Base-by-base conservation (phyloP, 2,329 filamentous ascomycete species). In the Exophiala lecanii-corni region DNA sequence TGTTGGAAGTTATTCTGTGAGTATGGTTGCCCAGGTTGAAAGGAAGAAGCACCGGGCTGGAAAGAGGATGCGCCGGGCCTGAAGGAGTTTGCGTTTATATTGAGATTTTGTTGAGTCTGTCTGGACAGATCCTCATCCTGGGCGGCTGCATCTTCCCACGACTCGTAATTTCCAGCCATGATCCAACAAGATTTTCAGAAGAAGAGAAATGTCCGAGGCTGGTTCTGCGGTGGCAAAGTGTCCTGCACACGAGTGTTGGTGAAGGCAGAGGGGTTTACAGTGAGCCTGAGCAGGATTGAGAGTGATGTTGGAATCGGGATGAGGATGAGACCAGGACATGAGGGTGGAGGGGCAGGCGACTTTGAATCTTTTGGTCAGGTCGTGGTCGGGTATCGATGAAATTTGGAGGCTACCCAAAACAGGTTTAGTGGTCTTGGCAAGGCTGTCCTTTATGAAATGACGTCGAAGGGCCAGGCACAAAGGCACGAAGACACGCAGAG, bases 141-240 rank as follows among this genome's bases (percentile, higher is more conserved):
- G 51, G 79, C 81, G 42, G 82, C 74, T 59, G 82, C 81, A 60
- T 89, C 86, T 71, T 97, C 89, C 86, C 92, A 97, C 51, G 89
- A 95, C 67, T 94, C 89, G 60, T 88, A 85, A 26, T 56, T 56
- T 66, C 89, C 82, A 58, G 89, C 84, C 89, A 95, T 95, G 61
- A 43, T 75, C n/a, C n/a, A n/a, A n/a, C n/a, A n/a, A n/a, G n/a
- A n/a, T n/a, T n/a, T n/a, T n/a, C n/a, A n/a, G n/a, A n/a, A n/a
- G n/a, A n/a, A n/a, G n/a, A n/a, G n/a, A n/a, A 9, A 28, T 12
- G 25, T 9, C 25, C 25, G 12, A 28, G 12, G 25, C 25, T 9
- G 25, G 12, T 28, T 9, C 9, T 28, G 9, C 25, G 25, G 25
- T 12, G 25, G 12, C 25, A 28, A 28, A 28, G 25, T 9, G 12